These are phyloP conservation scores for Lathyrus oleraceus DNA, from an alignment of 306 rosid genomes.

Conservation along the genomic window DNA sequence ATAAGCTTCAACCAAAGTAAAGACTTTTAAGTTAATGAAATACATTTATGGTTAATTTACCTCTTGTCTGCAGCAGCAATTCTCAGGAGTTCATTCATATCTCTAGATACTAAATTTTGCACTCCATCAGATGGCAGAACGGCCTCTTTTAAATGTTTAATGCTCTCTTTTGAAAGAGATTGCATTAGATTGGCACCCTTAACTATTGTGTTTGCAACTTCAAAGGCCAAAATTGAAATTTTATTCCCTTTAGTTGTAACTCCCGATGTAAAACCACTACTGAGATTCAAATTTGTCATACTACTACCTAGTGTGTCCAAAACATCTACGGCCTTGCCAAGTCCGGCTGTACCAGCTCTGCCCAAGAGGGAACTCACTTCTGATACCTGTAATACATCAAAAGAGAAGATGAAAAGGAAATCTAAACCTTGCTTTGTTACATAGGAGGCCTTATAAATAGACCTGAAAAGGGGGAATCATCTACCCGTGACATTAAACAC, in stretches of 20 bases:
- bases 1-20: conserved; percentile 26
- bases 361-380: conserved; percentile 94
- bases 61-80: conserved; percentile 97
- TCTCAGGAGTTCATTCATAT: conserved; percentile 85
- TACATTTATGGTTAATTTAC: conserved; percentile 44
- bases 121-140: conserved; percentile 93
- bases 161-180: conserved; percentile 91
- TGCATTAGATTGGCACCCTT: conserved; percentile 97
- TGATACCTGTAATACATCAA: conserved; percentile 67
- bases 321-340: conserved; percentile 99
- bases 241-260: conserved; percentile 83
- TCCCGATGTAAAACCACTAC: conserved; percentile 84
- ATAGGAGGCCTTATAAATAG: conserved; percentile 4
- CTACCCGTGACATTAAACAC: conserved; percentile 13
- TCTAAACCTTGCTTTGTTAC: not conserved
- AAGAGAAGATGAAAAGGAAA: conserved; percentile 27
- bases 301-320: conserved; percentile 98
- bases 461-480: conserved; percentile 12
- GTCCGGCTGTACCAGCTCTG: conserved; percentile 94
- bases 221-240: conserved; percentile 93
- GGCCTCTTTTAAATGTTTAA: conserved; percentile 82
- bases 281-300: conserved; percentile 81
- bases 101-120: conserved; percentile 77
- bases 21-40: conserved; percentile 8
- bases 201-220: conserved; percentile 96